Evolutionary conservation across 108 stramenopile genomes (phyloP), one percentile per base, ranked within the genome.

Genomic region (Skeletonema tropicum): DNA sequence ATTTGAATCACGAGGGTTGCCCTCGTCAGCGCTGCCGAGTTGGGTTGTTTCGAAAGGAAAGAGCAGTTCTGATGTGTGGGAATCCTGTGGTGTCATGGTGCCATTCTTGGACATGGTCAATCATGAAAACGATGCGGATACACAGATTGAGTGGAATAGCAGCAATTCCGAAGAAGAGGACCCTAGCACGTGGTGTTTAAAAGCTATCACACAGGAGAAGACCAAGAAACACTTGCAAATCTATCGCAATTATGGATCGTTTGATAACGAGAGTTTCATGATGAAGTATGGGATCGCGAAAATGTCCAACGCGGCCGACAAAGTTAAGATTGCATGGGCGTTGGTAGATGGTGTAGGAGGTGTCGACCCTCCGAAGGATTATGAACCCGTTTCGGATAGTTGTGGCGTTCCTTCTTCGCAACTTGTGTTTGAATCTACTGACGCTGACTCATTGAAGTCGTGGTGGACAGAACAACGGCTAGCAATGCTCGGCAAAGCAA

Each of bases 71-170:
- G 76, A 86, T 63, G 77, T 92, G n/a, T 93, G 90, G 92, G 83
- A 88, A 46, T 89, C 92, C 19, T 66, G 89, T 26, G 94, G 94
- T 58, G 88, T 95, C 17, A 83, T 95, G 87, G 78, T 95, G 57
- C 94, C 94, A 2, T 85, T 95, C 29, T 74, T 95, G 57, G 94
- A 95, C 70, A 95, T 95, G 94, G 72, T 93, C n/a, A 95, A 95
- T 69, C 94, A 95, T 70, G 89, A 92, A 60, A 80, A 80, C 35
- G 87, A 92, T 25, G 74, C 86, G 6, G 60, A 55, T 23, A 67
- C 86, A 31, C 86, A 89, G 68, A 83, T 92, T 19, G 78, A 66
- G 3, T 95, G 92, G 94, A 65, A 87, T n/a, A 70, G 70, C 45
- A 29, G 30, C 23, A 42, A 31, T 21, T 59, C 35, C 14, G 61